A percentile compares a stretch with the other conserved stretches of the same genome.
These are phyloP conservation scores for Russula dissimulans DNA, from an alignment of 768 basidiomycete species.

Conservation along the genomic window DNA sequence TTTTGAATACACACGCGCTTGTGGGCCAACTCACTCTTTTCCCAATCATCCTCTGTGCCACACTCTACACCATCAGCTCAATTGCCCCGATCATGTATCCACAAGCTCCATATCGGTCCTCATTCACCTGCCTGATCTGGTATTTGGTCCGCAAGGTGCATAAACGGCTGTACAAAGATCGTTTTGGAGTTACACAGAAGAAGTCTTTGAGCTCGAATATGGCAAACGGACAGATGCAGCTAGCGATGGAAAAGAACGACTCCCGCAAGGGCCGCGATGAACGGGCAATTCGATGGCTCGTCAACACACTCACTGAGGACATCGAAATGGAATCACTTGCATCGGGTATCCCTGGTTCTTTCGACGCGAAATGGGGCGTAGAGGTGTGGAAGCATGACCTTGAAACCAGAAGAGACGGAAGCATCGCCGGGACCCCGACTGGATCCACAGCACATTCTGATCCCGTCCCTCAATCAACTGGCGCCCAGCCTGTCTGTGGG, in stretches of 20 bases:
- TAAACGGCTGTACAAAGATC: not conserved
- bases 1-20: constrained; percentile 24
- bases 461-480: not conserved
- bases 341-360: constrained; percentile 9
- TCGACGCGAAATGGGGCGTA: constrained; percentile 2
- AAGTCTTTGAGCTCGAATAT: constrained; percentile 6
- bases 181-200: not conserved
- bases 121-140: constrained; percentile 10
- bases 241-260: constrained; percentile 9
- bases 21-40: constrained; percentile 1
- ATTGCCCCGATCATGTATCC: constrained; percentile 1
- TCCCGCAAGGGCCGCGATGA: constrained; percentile 8
- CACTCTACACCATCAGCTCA: constrained; percentile 11
- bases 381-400: not conserved
- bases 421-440: not conserved
- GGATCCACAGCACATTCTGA: not conserved
- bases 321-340: constrained; percentile 14
- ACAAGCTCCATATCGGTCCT: constrained; percentile 9
- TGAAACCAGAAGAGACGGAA: not conserved
- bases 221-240: constrained; percentile 11
- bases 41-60: not conserved
- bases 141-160: not conserved
- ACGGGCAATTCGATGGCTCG: constrained; percentile 11
- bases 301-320: not conserved
- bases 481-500: not conserved